Percentiles rank a stretch among this genome's conserved stretches.
These are phyloP conservation scores for Aeschynomene evenia DNA, from an alignment of 306 rosid genomes.

Conservation along the genomic window DNA sequence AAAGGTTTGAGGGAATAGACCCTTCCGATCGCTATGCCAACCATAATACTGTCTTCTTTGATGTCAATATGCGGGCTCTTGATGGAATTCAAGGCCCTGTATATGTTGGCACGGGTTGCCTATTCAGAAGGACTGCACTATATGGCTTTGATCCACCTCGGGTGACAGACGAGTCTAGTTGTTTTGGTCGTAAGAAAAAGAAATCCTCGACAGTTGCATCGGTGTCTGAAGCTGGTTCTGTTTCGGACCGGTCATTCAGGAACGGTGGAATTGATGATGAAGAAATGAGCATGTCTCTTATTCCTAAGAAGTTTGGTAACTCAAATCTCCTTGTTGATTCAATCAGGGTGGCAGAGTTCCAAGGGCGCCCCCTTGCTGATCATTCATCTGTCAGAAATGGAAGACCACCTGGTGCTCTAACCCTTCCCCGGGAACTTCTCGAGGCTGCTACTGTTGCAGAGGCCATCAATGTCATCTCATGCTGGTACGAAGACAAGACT, in stretches of 20 bases:
- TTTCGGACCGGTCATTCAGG: constrained; percentile 36
- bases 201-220: constrained; percentile 61
- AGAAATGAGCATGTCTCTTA: constrained; percentile 52
- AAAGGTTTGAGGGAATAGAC: constrained; percentile 83
- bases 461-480: constrained; percentile 69
- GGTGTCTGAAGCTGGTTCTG: constrained; percentile 43
- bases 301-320: constrained; percentile 76
- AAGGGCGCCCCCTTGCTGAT: constrained; percentile 79
- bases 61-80: constrained; percentile 78
- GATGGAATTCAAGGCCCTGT: constrained; percentile 85
- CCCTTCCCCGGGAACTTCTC: constrained; percentile 56
- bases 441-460: constrained; percentile 62
- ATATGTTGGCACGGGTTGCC: constrained; percentile 81
- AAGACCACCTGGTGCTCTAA: constrained; percentile 63
- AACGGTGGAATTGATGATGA: constrained; percentile 37
- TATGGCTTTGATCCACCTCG: constrained; percentile 80
- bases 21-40: constrained; percentile 85
- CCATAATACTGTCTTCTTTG: constrained; percentile 80
- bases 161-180: constrained; percentile 40
- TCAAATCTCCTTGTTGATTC: constrained; percentile 66
- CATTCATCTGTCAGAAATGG: constrained; percentile 59
- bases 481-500: constrained; percentile 81
- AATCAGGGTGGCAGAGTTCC: constrained; percentile 62
- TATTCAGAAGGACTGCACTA: constrained; percentile 67
- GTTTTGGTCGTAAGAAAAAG: constrained; percentile 52